Conservation (phyloP, 805 yeast genomes). For the Wickerhamiella sorbophila region DNA sequence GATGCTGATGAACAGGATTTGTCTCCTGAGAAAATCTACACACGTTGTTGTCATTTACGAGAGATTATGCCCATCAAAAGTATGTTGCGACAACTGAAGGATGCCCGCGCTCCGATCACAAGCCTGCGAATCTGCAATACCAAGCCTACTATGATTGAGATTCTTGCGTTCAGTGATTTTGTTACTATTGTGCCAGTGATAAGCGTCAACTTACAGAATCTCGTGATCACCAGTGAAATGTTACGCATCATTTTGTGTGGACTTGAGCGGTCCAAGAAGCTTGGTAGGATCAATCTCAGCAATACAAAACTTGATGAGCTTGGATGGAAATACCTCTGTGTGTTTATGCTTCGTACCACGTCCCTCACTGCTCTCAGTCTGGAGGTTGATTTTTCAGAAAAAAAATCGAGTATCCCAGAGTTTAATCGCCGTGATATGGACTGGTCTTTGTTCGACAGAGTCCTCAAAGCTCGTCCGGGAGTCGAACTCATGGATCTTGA, state of each 20-base stretch:
- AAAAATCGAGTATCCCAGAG: constrained; percentile 10
- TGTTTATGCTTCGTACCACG: constrained; percentile 52
- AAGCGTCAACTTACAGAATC: constrained; percentile 67
- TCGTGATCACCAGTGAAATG: constrained; percentile 60
- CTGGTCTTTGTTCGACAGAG: constrained; percentile 64
- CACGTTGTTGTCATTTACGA: constrained; percentile 84
- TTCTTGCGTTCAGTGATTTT: constrained; percentile 79
- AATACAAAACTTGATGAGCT: constrained; percentile 58
- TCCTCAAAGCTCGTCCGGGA: constrained; percentile 54
- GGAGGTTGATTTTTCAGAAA: constrained; percentile 17
- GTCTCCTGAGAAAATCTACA: constrained; percentile 60
- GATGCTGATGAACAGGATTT: constrained; percentile 19
- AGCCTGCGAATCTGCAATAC: constrained; percentile 65
- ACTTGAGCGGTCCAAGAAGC: constrained; percentile 44
- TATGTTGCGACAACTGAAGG: constrained; percentile 65
- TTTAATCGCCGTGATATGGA: constrained; percentile 58
- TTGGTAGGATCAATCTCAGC: constrained; percentile 61
- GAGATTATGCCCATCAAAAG: constrained; percentile 90
- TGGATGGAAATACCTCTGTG: constrained; percentile 72
- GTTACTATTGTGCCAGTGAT: constrained; percentile 72
- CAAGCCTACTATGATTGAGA: constrained; percentile 78
- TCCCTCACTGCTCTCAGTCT: constrained; percentile 19
- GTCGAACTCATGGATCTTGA: constrained; percentile 67
- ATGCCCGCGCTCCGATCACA: constrained; percentile 61
- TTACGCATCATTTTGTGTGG: constrained; percentile 59